Conservation (phyloP, 169 alveolate genomes). For the Plasmodium ovale region DNA sequence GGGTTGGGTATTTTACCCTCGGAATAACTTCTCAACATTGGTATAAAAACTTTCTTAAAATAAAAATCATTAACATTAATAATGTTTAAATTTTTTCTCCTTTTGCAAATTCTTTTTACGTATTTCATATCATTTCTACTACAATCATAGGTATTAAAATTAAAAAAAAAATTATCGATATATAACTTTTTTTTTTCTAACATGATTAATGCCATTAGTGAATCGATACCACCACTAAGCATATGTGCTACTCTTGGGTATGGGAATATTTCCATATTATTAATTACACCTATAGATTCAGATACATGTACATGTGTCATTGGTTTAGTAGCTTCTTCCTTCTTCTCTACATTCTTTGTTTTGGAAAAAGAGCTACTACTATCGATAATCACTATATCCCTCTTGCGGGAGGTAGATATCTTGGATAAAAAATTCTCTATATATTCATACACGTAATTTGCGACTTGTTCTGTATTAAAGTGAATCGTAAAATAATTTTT, state of each 20-base stretch:
- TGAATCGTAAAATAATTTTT: constrained; percentile 13
- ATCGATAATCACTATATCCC: background rate
- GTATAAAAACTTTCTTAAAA: constrained; percentile 26
- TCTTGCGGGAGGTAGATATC: background rate
- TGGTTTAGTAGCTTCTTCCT: too few relatives aligned
- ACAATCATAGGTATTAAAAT: constrained; percentile 35
- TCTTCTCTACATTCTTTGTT: background rate
- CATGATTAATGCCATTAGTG: constrained; percentile 49
- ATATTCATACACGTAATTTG: background rate
- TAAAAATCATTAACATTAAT: constrained; percentile 57
- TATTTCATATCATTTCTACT: constrained; percentile 50
- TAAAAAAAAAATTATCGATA: constrained; percentile 32
- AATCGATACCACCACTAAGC: constrained; percentile 72
- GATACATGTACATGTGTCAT: too few relatives aligned
- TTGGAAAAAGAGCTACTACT: background rate
- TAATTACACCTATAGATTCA: background rate
- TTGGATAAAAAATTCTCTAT: background rate
- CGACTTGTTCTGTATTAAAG: constrained; percentile 26
- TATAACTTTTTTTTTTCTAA: constrained; percentile 50
- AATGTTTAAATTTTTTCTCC: constrained; percentile 28
- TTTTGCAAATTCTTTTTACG: constrained; percentile 35
- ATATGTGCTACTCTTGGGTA: constrained; percentile 69
- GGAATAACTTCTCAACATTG: constrained; percentile 54
- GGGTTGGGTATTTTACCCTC: constrained; percentile 62
- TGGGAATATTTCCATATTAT: constrained; percentile 21